These are phyloP conservation scores for Colletotrichum acutatum DNA, from an alignment of 2,329 filamentous ascomycete species.

Conservation along the genomic window DNA sequence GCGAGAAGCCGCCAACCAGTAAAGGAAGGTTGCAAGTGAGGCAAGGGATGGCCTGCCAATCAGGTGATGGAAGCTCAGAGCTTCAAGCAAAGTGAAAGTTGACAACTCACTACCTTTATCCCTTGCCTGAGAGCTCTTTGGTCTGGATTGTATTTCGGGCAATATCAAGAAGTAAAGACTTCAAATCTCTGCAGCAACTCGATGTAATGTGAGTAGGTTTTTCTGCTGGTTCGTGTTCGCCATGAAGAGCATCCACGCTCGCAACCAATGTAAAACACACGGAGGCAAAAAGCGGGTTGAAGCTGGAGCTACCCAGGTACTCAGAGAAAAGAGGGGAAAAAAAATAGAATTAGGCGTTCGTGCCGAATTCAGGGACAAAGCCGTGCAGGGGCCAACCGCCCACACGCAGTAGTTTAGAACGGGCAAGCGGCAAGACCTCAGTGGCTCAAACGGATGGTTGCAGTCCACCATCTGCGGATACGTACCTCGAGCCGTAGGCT, in stretches of 20 bases:
- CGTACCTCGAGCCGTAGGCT: constrained; percentile 30
- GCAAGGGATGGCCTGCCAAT: neutral
- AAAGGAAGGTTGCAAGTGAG: neutral
- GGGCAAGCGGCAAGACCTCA: constrained; percentile 22
- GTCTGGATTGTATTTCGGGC: too few relatives aligned
- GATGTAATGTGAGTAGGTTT: neutral
- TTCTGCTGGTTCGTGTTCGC: neutral
- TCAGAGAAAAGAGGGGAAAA: neutral
- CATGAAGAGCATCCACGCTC: neutral
- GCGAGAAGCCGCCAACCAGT: neutral
- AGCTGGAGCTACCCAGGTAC: neutral
- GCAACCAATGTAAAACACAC: neutral
- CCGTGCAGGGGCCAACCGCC: constrained; percentile 21
- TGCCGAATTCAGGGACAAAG: constrained; percentile 28
- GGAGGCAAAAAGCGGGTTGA: neutral
- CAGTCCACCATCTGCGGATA: constrained; percentile 30
- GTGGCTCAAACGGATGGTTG: constrained; percentile 21
- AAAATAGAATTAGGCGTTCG: constrained; percentile 21
- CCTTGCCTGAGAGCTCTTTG: neutral
- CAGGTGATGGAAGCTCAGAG: neutral
- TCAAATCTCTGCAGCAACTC: too few relatives aligned
- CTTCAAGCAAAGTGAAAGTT: neutral
- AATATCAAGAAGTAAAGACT: neutral
- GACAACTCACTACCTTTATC: neutral
- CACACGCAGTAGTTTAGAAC: neutral